Evolutionary conservation across 352 stramenopile genomes (phyloP).

Genomic region (Pythium insidiosum): DNA sequence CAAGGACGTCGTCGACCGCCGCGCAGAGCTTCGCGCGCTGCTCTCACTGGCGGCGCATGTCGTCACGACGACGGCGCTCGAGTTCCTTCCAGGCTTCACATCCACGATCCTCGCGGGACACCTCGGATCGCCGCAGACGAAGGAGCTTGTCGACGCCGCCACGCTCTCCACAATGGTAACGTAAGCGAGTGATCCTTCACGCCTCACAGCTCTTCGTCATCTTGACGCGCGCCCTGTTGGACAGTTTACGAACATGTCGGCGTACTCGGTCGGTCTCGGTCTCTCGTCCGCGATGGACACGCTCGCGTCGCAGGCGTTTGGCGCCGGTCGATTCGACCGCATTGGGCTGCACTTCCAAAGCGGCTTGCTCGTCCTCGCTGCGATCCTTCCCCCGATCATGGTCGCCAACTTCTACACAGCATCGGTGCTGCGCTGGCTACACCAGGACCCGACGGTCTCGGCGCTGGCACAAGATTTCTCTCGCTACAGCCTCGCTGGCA

Average conservation of each 20-base stretch:
- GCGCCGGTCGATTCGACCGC: conserved; percentile 29
- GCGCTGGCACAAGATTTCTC: conserved; percentile 39
- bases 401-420: conserved; percentile 45
- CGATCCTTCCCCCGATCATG: conserved; percentile 29
- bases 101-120: conserved; percentile 63
- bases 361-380: conserved; percentile 33
- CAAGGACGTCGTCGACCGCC: conserved; percentile 9
- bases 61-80: conserved; percentile 31
- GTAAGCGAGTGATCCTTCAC: too few relatives aligned
- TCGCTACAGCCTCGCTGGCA: conserved; percentile 36
- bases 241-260: conserved; percentile 61
- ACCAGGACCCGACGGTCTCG: conserved; percentile 41
- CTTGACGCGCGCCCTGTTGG: too few relatives aligned
- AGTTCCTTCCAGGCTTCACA: conserved; percentile 45
- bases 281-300: conserved; percentile 59
- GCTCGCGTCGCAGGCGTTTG: conserved; percentile 50
- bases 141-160: conserved; percentile 61
- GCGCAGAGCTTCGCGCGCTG: conserved; percentile 29
- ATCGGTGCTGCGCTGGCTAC: conserved; percentile 28
- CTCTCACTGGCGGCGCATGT: conserved; percentile 39
- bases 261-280: conserved; percentile 52
- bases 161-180: conserved; percentile 66
- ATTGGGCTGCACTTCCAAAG: conserved; percentile 69
- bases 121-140: conserved; percentile 34
- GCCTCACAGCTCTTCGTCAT: too few relatives aligned